These are phyloP conservation scores for Chionographis japonica DNA, from an alignment of 106 monocot genomes.

Conservation along the genomic window DNA sequence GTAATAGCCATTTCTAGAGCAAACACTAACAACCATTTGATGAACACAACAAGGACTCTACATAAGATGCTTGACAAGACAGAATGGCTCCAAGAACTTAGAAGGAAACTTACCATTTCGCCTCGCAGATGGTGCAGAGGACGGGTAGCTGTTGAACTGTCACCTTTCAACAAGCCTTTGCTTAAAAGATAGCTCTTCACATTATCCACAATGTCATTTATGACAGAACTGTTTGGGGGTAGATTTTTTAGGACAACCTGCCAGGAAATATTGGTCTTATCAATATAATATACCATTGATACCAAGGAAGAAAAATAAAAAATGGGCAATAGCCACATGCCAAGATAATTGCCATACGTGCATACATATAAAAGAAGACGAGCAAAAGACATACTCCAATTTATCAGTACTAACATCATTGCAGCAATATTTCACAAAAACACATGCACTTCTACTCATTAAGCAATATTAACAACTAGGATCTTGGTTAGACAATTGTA, in stretches of 20 bases:
- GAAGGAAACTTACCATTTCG: conserved; percentile 54
- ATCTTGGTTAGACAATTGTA: too few relatives aligned
- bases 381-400: too few relatives aligned
- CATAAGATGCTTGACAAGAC: background rate
- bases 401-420: background rate
- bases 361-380: too few relatives aligned
- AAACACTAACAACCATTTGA: background rate
- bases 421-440: background rate
- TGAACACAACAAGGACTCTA: too few relatives aligned
- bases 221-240: conserved; percentile 82
- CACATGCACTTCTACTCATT: background rate
- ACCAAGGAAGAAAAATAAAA: background rate
- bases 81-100: background rate
- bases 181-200: conserved; percentile 81
- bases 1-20: background rate
- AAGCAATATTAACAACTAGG: too few relatives aligned
- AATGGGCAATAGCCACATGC: background rate
- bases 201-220: conserved; percentile 80
- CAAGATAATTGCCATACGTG: background rate
- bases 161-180: conserved; percentile 71
- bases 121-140: conserved; percentile 56
- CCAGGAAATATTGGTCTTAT: background rate
- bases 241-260: conserved; percentile 87
- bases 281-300: background rate
- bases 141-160: conserved; percentile 34